Conservation (phyloP, 768 basidiomycete genomes). For the Cyclocybe cylindracea region DNA sequence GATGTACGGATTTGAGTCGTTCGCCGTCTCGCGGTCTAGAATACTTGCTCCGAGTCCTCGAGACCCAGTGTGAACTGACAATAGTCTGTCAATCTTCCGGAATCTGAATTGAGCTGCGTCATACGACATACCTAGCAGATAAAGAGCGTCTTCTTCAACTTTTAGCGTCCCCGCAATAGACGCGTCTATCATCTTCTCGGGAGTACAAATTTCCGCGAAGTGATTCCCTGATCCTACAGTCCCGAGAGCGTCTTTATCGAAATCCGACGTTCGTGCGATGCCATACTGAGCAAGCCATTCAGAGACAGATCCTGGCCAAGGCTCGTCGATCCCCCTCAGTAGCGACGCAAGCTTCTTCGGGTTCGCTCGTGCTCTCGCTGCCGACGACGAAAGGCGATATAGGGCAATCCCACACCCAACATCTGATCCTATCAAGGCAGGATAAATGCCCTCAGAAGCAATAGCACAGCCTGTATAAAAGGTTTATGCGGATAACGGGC, state of each 20-base stretch:
- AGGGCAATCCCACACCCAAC: conserved; percentile 40
- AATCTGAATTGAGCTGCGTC: neutral
- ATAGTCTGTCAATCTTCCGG: neutral
- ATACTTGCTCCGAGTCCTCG: conserved; percentile 36
- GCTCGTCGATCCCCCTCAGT: conserved; percentile 34
- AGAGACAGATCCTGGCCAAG: conserved; percentile 33
- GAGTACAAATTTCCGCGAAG: conserved; percentile 37
- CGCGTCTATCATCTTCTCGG: conserved; percentile 31
- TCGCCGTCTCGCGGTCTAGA: conserved; percentile 26
- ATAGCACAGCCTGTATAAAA: conserved; percentile 29
- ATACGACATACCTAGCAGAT: conserved; percentile 26
- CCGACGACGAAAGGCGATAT: conserved; percentile 29
- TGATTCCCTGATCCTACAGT: conserved; percentile 40
- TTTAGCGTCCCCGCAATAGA: conserved; percentile 19
- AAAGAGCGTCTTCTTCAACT: conserved; percentile 26
- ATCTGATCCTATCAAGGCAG: conserved; percentile 39
- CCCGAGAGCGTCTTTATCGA: conserved; percentile 30
- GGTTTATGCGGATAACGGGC: neutral
- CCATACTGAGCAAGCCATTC: conserved; percentile 35
- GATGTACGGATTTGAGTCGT: conserved; percentile 36
- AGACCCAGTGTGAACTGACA: conserved; percentile 38
- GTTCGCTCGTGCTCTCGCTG: conserved; percentile 20
- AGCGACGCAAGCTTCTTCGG: conserved; percentile 30
- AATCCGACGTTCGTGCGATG: conserved; percentile 27
- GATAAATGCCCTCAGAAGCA: conserved; percentile 36